Base-by-base conservation (phyloP, 148 eudicot species). In the Rhododendron ferrugineum region DNA sequence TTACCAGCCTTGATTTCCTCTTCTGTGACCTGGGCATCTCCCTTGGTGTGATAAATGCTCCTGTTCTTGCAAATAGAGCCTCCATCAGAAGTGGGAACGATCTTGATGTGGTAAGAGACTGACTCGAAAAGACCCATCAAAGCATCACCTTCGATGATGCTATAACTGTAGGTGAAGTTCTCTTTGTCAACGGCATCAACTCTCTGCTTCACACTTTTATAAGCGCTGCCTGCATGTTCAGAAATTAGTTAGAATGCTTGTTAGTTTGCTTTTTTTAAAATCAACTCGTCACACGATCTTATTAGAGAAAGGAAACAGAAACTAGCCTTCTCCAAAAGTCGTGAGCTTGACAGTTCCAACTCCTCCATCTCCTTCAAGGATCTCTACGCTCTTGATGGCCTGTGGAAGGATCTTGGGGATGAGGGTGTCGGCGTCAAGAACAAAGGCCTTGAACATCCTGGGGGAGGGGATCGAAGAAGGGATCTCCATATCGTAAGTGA, bases 351-450 rank as follows among this genome's bases (percentile, higher is more conserved):
- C 6, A 34, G 89, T 18, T 87, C 91, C 28, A 70, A 13, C 73
- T 8, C 73, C 73, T 1, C 73, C 73, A 26, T 66, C 73, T 26
- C 73, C 73, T 66, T 66, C 84, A 2, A 87, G 80, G 68, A 47
- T 68, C 28, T 88, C 86, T 22, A 79, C 73, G 11, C 82, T 74
- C 86, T 89, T 89, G 79, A 89, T 58, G n/a, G 86, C 90, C 32
- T 85, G 79, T 0, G 87, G 89, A 28, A 89, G 15, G 34, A 87
- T 52, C 80, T 89, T 82, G 30, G 89, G 91, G 66, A 89, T 36
- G 66, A 89, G 87, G 86, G 47, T 89, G 82, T 87, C 87, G 26
- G 46, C 52, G 15, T 89, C 87, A 11, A 89, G 82, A 60, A 87
- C 46, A 18, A 82, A 87, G 28, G 86, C 81, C 73, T 89, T 89